Evolutionary conservation across 1,284 basidiomycete genomes (phyloP).

Genomic region (Ceratobasidium sp.): DNA sequence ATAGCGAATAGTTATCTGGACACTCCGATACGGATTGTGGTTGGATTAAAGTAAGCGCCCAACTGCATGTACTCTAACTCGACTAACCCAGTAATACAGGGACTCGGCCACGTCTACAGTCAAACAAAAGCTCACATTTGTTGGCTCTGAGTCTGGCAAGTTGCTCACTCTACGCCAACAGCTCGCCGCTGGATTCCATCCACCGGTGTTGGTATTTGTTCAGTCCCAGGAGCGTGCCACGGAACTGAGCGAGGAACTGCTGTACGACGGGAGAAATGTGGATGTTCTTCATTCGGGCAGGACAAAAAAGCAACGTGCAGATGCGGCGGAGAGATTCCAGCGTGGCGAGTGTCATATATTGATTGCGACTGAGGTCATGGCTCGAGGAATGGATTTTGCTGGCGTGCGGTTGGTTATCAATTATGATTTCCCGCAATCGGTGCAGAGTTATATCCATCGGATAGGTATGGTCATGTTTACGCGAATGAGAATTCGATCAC

Average conservation of each 20-base stretch:
- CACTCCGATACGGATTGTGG: slow-evolving; percentile 86
- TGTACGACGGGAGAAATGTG: slow-evolving; percentile 85
- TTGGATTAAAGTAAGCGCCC: slow-evolving; percentile 83
- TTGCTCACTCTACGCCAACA: slow-evolving; percentile 82
- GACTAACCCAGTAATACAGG: slow-evolving; percentile 53
- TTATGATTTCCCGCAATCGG: slow-evolving; percentile 93
- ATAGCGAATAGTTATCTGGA: slow-evolving; percentile 84
- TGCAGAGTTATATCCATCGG: slow-evolving; percentile 94
- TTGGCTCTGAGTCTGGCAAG: slow-evolving; percentile 92
- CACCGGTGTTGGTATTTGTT: slow-evolving; percentile 92
- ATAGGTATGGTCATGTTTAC: slow-evolving; percentile 65
- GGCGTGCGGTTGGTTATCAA: slow-evolving; percentile 95
- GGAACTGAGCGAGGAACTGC: slow-evolving; percentile 86
- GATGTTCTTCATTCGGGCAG: slow-evolving; percentile 92
- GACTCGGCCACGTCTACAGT: slow-evolving; percentile 79
- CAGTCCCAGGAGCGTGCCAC: slow-evolving; percentile 91
- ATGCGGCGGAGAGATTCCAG: slow-evolving; percentile 84
- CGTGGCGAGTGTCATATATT: slow-evolving; percentile 89
- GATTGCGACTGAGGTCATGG: slow-evolving; percentile 94
- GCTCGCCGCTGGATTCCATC: slow-evolving; percentile 84
- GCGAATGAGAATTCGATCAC: slow-evolving; percentile 1
- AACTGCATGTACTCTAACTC: not conserved
- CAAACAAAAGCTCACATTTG: slow-evolving; percentile 86
- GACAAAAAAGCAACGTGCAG: slow-evolving; percentile 85
- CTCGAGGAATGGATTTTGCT: slow-evolving; percentile 97